Evolutionary conservation across 345 rosid species (phyloP).

Genomic region (Salix viminalis): DNA sequence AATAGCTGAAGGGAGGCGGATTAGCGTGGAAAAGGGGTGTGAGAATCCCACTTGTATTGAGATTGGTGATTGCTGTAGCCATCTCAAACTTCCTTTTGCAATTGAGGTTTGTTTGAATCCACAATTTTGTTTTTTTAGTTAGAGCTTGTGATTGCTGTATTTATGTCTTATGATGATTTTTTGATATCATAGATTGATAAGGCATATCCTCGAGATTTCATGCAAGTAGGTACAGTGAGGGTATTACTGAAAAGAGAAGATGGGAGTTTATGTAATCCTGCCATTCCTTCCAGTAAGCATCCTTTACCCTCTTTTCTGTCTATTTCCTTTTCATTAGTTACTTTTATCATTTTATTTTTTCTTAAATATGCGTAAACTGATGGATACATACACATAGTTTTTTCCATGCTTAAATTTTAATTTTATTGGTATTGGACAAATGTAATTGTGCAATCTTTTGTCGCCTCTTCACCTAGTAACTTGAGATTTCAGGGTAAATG

Average conservation of each 20-base stretch:
- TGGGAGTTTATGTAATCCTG: conserved; percentile 70
- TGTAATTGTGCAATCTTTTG: not conserved
- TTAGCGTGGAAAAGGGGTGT: conserved; percentile 60
- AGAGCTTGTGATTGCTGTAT: not conserved
- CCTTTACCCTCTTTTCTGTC: not conserved
- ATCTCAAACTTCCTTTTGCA: conserved; percentile 60
- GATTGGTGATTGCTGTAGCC: conserved; percentile 80
- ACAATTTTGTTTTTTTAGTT: not conserved
- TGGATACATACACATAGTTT: not conserved
- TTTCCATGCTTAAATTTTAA: not conserved
- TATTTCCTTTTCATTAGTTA: not conserved
- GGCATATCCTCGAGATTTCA: conserved; percentile 89
- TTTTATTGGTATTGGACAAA: not conserved
- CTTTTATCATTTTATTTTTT: not conserved
- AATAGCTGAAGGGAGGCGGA: conserved; percentile 80
- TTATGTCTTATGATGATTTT: not conserved
- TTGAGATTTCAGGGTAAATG: not conserved
- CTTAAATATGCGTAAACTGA: not conserved
- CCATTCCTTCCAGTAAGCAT: conserved; percentile 70
- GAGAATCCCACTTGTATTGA: conserved; percentile 80
- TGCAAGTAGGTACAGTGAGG: conserved; percentile 94
- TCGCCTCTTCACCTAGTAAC: not conserved
- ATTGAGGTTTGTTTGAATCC: conserved; percentile 49
- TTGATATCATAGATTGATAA: conserved; percentile 55
- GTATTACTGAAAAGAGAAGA: conserved; percentile 75